Evolutionary conservation across 345 rosid genomes (phyloP).

Genomic region (Gossypium longicalyx): DNA sequence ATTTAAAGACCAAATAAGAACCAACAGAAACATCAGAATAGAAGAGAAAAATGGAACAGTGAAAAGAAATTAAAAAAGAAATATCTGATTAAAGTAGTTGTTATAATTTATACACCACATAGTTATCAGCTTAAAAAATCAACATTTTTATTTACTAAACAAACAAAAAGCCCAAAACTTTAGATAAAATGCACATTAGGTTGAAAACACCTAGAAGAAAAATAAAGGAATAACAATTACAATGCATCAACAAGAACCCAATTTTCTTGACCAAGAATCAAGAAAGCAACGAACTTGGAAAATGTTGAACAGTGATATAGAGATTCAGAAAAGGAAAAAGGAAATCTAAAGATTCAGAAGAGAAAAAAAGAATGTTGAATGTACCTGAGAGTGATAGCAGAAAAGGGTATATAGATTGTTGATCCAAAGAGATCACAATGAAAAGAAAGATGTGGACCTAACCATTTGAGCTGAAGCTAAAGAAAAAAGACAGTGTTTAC

Average conservation of each 20-base stretch:
- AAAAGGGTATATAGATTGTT: background rate
- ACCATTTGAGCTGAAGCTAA: constrained; percentile 26
- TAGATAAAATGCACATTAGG: constrained; percentile 6
- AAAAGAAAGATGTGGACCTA: constrained; percentile 22
- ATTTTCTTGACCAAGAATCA: background rate
- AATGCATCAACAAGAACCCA: constrained; percentile 7
- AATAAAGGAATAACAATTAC: background rate
- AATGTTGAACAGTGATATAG: background rate
- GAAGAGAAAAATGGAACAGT: background rate
- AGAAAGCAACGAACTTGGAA: constrained; percentile 8
- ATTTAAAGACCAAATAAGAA: background rate
- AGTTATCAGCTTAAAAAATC: constrained; percentile 16
- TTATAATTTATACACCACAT: constrained; percentile 9
- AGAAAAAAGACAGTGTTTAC: constrained; percentile 28
- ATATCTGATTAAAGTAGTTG: background rate
- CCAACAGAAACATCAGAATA: background rate
- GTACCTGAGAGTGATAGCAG: constrained; percentile 25
- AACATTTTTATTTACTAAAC: background rate
- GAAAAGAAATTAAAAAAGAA: background rate
- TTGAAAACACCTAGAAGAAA: background rate
- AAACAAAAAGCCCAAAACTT: background rate
- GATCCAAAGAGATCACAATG: constrained; percentile 31
- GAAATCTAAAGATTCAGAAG: constrained; percentile 21
- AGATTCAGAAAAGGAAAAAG: constrained; percentile 7
- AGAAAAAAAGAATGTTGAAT: constrained; percentile 2